Evolutionary conservation across 2,329 filamentous ascomycete species (phyloP).

Genomic region (Chaetomium strumarium): DNA sequence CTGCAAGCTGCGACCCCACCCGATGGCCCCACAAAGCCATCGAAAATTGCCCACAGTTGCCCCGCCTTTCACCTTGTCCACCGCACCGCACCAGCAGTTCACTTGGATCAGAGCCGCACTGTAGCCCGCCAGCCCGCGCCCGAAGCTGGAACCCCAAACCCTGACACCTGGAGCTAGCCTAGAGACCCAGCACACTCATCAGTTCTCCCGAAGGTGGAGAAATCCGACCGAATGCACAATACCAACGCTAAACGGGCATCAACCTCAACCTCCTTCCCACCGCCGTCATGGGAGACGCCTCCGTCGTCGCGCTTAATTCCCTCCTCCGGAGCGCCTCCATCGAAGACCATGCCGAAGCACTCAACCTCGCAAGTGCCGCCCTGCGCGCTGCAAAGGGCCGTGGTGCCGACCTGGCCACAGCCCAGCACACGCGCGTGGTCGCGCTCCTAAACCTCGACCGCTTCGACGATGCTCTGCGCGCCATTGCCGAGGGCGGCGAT

Average conservation of each 20-base stretch:
- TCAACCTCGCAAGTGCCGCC: slow-evolving; percentile 57
- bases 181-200: background rate
- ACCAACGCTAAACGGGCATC: slow-evolving; percentile 9
- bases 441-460: slow-evolving; percentile 77
- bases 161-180: background rate
- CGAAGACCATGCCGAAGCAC: slow-evolving; percentile 67
- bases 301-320: slow-evolving; percentile 44
- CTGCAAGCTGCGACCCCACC: background rate
- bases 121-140: no score
- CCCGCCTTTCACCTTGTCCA: slow-evolving; percentile 18
- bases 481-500: slow-evolving; percentile 58
- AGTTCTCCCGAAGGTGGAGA: slow-evolving; percentile 14
- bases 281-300: slow-evolving; percentile 37
- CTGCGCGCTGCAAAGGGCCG: slow-evolving; percentile 57
- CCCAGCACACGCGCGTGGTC: slow-evolving; percentile 64
- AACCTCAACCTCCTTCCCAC: slow-evolving; percentile 8
- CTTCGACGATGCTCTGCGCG: slow-evolving; percentile 68
- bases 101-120: background rate
- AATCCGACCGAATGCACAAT: slow-evolving; percentile 17
- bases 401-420: slow-evolving; percentile 35
- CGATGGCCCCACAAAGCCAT: slow-evolving; percentile 18
- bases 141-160: background rate
- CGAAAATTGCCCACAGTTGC: slow-evolving; percentile 19
- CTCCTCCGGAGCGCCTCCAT: slow-evolving; percentile 52
- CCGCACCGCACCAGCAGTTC: background rate